These are phyloP conservation scores for Achlya hypogyna DNA, from an alignment of 352 stramenopile species.

Conservation along the genomic window DNA sequence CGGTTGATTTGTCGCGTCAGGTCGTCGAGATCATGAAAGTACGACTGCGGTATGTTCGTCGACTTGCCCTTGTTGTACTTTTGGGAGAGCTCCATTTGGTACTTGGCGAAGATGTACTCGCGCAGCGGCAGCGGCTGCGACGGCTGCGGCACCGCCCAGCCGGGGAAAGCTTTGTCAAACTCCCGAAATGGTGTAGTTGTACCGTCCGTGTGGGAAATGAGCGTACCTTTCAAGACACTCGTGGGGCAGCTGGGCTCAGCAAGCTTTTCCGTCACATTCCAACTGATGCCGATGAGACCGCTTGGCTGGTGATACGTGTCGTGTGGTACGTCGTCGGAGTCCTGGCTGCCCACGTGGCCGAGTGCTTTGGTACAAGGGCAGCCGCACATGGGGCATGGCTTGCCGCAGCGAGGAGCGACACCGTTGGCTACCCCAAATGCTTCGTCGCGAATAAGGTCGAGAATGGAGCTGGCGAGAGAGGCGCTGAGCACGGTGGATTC, in stretches of 20 bases:
- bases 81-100: not conserved
- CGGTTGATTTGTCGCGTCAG: not conserved
- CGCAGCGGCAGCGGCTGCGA: not conserved
- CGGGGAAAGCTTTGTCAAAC: not conserved
- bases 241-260: not conserved
- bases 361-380: not conserved
- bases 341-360: not conserved
- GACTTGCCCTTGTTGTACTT: not conserved
- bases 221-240: not conserved
- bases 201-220: not conserved
- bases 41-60: not conserved
- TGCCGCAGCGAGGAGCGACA: not conserved
- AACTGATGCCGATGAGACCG: not conserved
- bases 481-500: not conserved
- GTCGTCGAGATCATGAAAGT: not conserved
- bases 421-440: not conserved
- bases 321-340: not conserved
- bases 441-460: not conserved
- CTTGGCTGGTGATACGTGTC: not conserved
- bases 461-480: not conserved
- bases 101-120: not conserved
- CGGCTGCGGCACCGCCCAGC: not conserved
- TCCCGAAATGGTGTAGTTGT: not conserved
- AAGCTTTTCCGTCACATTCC: not conserved
- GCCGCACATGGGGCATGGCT: not conserved